These are phyloP conservation scores for Pharus latifolius DNA, from an alignment of 176 grass and related monocot genomes.

Conservation along the genomic window DNA sequence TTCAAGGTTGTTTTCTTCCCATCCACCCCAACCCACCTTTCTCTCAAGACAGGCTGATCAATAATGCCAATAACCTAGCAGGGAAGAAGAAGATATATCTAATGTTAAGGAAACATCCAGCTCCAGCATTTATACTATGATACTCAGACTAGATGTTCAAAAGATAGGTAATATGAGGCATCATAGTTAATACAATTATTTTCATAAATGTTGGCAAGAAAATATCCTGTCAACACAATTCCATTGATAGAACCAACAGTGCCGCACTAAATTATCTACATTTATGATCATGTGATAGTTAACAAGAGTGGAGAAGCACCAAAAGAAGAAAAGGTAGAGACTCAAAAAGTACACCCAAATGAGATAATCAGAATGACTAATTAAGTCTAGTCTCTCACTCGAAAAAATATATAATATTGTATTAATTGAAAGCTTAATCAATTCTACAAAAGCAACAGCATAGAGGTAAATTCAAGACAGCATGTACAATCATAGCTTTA, in stretches of 20 bases:
- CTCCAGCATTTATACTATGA: neutral
- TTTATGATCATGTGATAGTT: neutral
- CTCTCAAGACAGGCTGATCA: constrained; percentile 72
- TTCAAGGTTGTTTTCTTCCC: constrained; percentile 78
- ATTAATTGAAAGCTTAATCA: too few species aligned
- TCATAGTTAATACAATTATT: neutral
- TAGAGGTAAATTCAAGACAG: too few species aligned
- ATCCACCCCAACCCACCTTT: constrained; percentile 79
- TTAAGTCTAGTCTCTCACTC: neutral
- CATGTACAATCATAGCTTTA: too few species aligned
- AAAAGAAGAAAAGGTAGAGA: neutral
- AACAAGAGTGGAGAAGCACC: neutral
- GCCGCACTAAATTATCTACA: neutral
- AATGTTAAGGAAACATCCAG: neutral
- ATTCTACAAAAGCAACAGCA: too few species aligned
- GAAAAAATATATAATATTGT: too few species aligned
- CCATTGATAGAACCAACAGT: neutral
- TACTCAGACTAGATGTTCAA: neutral
- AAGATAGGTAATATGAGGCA: neutral
- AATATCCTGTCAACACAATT: neutral
- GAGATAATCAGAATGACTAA: neutral
- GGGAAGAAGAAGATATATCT: neutral
- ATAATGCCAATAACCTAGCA: constrained; percentile 78
- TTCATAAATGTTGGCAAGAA: neutral
- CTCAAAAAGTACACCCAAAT: too few species aligned